These are phyloP conservation scores for Psilocybe cyanescens DNA, from an alignment of 768 basidiomycete genomes.

Conservation along the genomic window DNA sequence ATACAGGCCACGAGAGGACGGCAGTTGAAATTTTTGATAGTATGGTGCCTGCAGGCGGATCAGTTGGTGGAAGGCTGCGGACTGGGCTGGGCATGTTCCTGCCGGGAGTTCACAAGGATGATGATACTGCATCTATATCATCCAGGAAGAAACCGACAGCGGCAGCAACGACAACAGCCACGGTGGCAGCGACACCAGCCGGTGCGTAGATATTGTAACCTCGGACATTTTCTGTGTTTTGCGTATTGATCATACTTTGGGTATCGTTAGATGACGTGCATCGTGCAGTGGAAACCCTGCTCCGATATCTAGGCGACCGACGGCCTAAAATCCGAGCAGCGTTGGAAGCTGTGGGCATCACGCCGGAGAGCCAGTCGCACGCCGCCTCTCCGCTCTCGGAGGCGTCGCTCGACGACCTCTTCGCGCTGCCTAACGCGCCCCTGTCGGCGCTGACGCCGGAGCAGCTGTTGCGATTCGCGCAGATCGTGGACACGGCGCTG, in stretches of 20 bases:
- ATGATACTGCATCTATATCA: slow-evolving; percentile 59
- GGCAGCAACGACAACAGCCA: slow-evolving; percentile 15
- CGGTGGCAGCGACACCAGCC: too few relatives aligned
- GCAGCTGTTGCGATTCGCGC: slow-evolving; percentile 85
- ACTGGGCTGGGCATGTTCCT: slow-evolving; percentile 59
- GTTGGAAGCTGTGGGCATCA: slow-evolving; percentile 69
- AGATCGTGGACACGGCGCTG: slow-evolving; percentile 93
- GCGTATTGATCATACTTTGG: not conserved
- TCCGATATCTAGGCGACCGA: slow-evolving; percentile 87
- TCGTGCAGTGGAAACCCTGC: slow-evolving; percentile 84
- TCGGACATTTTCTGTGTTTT: not conserved
- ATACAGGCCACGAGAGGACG: slow-evolving; percentile 23
- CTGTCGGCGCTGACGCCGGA: slow-evolving; percentile 76
- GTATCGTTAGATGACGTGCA: slow-evolving; percentile 54
- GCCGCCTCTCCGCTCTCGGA: slow-evolving; percentile 72
- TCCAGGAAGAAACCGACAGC: slow-evolving; percentile 35
- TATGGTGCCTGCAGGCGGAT: slow-evolving; percentile 36
- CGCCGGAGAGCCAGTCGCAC: slow-evolving; percentile 68
- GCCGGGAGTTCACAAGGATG: slow-evolving; percentile 53
- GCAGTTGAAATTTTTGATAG: slow-evolving; percentile 38
- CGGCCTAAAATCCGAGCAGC: slow-evolving; percentile 86
- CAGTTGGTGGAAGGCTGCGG: slow-evolving; percentile 53
- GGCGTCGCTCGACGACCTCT: slow-evolving; percentile 73
- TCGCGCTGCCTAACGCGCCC: slow-evolving; percentile 76
- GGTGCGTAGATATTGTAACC: not conserved